These are phyloP conservation scores for Zygoascus biomembranicola DNA, from an alignment of 805 yeast genomes.

Conservation along the genomic window DNA sequence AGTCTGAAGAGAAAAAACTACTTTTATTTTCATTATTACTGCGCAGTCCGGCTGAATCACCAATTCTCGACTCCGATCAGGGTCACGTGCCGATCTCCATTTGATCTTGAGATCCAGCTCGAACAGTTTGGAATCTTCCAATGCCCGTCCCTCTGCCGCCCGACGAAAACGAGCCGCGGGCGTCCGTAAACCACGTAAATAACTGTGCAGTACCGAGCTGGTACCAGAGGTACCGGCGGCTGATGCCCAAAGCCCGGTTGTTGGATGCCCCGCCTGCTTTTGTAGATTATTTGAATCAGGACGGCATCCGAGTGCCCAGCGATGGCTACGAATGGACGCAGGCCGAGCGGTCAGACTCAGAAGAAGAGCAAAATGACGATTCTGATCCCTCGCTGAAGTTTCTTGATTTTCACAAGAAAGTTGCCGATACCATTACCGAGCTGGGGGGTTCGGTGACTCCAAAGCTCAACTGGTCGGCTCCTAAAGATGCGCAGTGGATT, in stretches of 20 bases:
- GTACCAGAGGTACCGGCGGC: constrained; percentile 43
- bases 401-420: constrained; percentile 47
- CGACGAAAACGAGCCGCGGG: constrained; percentile 8
- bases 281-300: constrained; percentile 51
- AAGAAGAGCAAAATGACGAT: constrained; percentile 21
- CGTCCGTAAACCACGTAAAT: constrained; percentile 31
- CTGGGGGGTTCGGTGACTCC: constrained; percentile 63
- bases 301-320: constrained; percentile 58
- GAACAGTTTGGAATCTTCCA: too few species aligned
- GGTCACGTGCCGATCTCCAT: too few species aligned
- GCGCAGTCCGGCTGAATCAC: too few species aligned
- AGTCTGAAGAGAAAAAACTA: too few species aligned
- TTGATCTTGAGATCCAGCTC: too few species aligned
- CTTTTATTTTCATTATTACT: too few species aligned
- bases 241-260: constrained; percentile 44
- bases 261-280: constrained; percentile 54
- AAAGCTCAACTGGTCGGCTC: constrained; percentile 95
- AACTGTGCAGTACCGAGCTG: constrained; percentile 52
- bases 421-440: constrained; percentile 39
- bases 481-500: constrained; percentile 93
- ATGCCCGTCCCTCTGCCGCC: background rate
- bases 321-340: constrained; percentile 56
- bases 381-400: constrained; percentile 44
- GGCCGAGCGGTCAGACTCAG: constrained; percentile 46
- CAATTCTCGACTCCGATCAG: too few species aligned